A percentile compares a stretch with the other conserved stretches of the same genome.
Conservation (phyloP, 2,329 filamentous ascomycete species). For the Aspergillus oerlinghausenensis region DNA sequence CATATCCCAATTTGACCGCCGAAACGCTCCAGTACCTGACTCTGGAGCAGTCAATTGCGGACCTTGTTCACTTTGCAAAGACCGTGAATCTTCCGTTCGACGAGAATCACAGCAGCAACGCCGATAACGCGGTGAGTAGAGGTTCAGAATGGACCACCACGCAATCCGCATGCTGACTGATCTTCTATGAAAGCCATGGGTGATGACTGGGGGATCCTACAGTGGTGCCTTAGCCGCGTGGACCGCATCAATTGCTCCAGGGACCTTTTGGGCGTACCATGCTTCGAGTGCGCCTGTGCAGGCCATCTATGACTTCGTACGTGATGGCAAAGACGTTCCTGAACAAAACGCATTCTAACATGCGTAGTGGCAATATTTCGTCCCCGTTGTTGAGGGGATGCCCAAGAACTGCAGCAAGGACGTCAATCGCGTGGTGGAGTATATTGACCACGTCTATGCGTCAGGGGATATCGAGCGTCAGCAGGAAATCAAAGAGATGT, state of each 20-base stretch:
- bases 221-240: slow-evolving; percentile 54
- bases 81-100: slow-evolving; percentile 53
- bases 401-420: slow-evolving; percentile 55
- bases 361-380: slow-evolving; percentile 52
- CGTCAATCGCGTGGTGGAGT: slow-evolving; percentile 47
- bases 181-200: slow-evolving; percentile 46
- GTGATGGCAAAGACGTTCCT: background rate
- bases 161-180: background rate
- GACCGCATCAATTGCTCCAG: slow-evolving; percentile 50
- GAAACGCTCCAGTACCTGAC: slow-evolving; percentile 53
- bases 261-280: slow-evolving; percentile 59
- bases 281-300: slow-evolving; percentile 54
- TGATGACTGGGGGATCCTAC: slow-evolving; percentile 54
- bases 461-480: slow-evolving; percentile 42
- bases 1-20: slow-evolving; percentile 48
- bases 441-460: slow-evolving; percentile 49
- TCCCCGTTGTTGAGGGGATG: slow-evolving; percentile 55
- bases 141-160: fast-evolving
- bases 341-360: background rate
- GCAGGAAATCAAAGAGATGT: slow-evolving; percentile 47
- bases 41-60: slow-evolving; percentile 50
- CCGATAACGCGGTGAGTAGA: slow-evolving; percentile 40
- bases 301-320: slow-evolving; percentile 50
- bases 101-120: slow-evolving; percentile 44
- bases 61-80: slow-evolving; percentile 52